Evolutionary conservation across 176 grass and related monocot genomes (phyloP), one percentile per base, ranked within the genome.

Genomic region (Zoysia pacifica): DNA sequence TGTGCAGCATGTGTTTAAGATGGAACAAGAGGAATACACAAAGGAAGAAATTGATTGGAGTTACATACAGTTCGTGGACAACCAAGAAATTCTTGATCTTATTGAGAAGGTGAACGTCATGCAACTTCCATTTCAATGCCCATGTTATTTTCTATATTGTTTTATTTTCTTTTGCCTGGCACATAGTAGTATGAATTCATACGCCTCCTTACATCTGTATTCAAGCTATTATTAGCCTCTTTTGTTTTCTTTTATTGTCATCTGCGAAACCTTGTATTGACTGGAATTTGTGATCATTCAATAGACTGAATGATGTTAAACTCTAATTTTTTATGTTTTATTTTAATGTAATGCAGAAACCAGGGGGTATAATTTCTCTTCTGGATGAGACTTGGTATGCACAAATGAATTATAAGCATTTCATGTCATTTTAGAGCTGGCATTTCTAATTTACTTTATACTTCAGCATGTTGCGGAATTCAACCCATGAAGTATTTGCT

Each of bases 11-110:
- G 95, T 98, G 65, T 98, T 98, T 88, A 98, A 98, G 77, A 98
- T 94, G 95, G 94, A 97, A 79, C 94, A 97, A 85, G 94, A 97
- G 87, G 94, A 97, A 88, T 97, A 97, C 89, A 97, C 92, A 78
- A 98, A 86, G 71, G 95, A 98, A 93, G 86, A 94, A 83, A 98
- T 98, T 55, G 90, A 94, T 78, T 98, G 95, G 95, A 98, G 95
- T 80, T 98, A 98, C 84, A 98, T 98, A 75, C 90, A 98, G 65
- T 98, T 98, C 71, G 89, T 92, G 72, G 95, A 98, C 68, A 98
- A 98, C 77, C 87, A 98, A 86, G 92, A 93, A 41, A 92, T 98
- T 83, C 92, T 98, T 87, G 90, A 98, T 87, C 91, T 98, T 62
- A 98, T 98, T 81, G 95, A 98, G 78, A 98, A 98, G 95, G 95